Conservation (phyloP, 2,329 filamentous ascomycete genomes). For the Alternaria panax region DNA sequence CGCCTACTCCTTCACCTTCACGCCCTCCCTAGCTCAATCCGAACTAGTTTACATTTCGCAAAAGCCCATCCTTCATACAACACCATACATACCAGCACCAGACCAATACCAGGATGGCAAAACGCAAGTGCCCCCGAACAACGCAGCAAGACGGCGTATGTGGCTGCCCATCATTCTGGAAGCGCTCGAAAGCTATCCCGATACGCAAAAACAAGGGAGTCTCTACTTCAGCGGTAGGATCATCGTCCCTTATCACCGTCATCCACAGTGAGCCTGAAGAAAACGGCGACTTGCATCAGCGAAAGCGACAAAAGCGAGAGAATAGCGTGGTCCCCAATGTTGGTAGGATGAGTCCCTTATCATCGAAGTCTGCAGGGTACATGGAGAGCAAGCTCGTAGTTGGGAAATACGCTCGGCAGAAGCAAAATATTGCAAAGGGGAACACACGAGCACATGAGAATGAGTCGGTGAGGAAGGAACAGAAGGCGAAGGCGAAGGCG, state of each 20-base stretch:
- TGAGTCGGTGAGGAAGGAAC: neutral
- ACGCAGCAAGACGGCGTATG: constrained; percentile 31
- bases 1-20: too few relatives aligned
- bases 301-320: neutral
- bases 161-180: constrained; percentile 37
- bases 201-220: neutral
- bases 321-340: neutral
- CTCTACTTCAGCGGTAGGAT: neutral
- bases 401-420: neutral
- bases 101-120: neutral
- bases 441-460: neutral
- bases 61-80: neutral
- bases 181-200: neutral
- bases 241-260: neutral
- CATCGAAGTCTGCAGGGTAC: neutral
- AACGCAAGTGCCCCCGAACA: constrained; percentile 16
- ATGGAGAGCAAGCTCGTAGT: neutral
- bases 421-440: neutral
- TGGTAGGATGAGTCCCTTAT: neutral
- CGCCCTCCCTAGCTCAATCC: neutral
- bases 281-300: neutral
- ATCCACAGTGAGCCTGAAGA: neutral
- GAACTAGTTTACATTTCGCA: too few relatives aligned
- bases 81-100: neutral
- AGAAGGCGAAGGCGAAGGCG: neutral